phyloP scores from a whole-genome alignment of 257 asterid genomes.

The Plantago ovata region DNA sequence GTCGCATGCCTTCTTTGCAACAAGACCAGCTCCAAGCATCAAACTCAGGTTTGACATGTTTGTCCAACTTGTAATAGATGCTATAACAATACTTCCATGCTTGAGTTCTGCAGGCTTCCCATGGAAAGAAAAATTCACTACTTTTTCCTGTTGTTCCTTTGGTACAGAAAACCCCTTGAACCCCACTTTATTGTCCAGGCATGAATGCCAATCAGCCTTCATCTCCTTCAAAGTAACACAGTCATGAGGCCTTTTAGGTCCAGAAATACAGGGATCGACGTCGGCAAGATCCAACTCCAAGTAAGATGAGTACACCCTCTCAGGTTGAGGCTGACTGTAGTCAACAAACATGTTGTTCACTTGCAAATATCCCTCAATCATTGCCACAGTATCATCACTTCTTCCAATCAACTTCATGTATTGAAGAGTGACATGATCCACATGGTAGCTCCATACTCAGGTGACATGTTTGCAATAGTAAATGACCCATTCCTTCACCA shows the following conservation, averaged over 20 bases:
- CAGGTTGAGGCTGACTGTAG: constrained; percentile 86
- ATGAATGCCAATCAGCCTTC: constrained; percentile 87
- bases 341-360: constrained; percentile 85
- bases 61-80: constrained; percentile 93
- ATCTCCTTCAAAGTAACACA: constrained; percentile 75
- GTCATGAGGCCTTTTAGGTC: constrained; percentile 98
- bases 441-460: constrained; percentile 98
- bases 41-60: constrained; percentile 97
- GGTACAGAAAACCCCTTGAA: constrained; percentile 91
- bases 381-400: constrained; percentile 72
- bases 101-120: constrained; percentile 80
- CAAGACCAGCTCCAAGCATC: constrained; percentile 99
- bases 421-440: constrained; percentile 79
- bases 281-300: constrained; percentile 63
- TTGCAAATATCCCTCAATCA: constrained; percentile 81
- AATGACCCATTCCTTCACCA: constrained; percentile 73
- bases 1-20: constrained; percentile 91
- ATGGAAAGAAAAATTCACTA: constrained; percentile 59
- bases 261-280: constrained; percentile 84
- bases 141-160: constrained; percentile 73
- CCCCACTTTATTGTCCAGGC: constrained; percentile 76
- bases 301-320: constrained; percentile 68
- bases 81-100: constrained; percentile 94
- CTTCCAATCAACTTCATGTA: constrained; percentile 84
- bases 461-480: constrained; percentile 95